A percentile compares a stretch with the other conserved stretches of the same genome.
phyloP scores from a whole-genome alignment of 176 grass and related monocot species.

The Chrysopogon serrulatus region DNA sequence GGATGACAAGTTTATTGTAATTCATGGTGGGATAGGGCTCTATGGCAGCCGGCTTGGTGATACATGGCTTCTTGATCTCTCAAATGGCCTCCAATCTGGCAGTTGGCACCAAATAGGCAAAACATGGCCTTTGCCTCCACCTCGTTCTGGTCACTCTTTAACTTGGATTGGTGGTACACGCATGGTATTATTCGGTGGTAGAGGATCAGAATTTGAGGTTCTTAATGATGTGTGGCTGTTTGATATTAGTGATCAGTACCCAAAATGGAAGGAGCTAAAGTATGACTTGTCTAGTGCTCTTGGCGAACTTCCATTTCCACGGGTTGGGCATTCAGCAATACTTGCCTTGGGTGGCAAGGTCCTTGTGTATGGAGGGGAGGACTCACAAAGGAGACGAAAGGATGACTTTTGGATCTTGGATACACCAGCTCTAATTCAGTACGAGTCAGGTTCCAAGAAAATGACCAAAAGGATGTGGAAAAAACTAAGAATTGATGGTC shows the following conservation, averaged over 20 bases:
- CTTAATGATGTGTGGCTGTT: slow-evolving; percentile 98
- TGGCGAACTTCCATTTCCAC: slow-evolving; percentile 66
- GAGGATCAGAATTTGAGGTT: slow-evolving; percentile 77
- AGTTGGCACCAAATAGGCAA: slow-evolving; percentile 65
- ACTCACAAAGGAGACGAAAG: slow-evolving; percentile 68
- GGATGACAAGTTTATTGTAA: slow-evolving; percentile 58
- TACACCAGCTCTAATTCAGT: slow-evolving; percentile 42
- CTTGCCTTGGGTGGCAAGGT: slow-evolving; percentile 71
- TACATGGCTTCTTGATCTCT: slow-evolving; percentile 92
- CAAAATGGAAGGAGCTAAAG: slow-evolving; percentile 88
- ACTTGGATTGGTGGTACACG: slow-evolving; percentile 68
- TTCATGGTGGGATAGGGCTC: slow-evolving; percentile 84
- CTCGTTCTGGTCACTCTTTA: slow-evolving; percentile 84
- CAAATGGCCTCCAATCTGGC: slow-evolving; percentile 47
- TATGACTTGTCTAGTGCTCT: slow-evolving; percentile 52
- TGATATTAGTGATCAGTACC: slow-evolving; percentile 46
- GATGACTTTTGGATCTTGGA: slow-evolving; percentile 96
- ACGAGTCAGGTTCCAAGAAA: slow-evolving; percentile 53
- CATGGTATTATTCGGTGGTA: slow-evolving; percentile 87
- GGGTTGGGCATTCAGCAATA: slow-evolving; percentile 87
- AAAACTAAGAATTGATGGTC: slow-evolving; percentile 60
- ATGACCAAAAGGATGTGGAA: slow-evolving; percentile 67
- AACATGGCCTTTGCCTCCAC: slow-evolving; percentile 45
- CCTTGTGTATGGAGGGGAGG: slow-evolving; percentile 94
- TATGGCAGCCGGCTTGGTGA: slow-evolving; percentile 68